Base-by-base conservation (phyloP, 2,329 filamentous ascomycete genomes). In the Xylariaceae sp. region DNA sequence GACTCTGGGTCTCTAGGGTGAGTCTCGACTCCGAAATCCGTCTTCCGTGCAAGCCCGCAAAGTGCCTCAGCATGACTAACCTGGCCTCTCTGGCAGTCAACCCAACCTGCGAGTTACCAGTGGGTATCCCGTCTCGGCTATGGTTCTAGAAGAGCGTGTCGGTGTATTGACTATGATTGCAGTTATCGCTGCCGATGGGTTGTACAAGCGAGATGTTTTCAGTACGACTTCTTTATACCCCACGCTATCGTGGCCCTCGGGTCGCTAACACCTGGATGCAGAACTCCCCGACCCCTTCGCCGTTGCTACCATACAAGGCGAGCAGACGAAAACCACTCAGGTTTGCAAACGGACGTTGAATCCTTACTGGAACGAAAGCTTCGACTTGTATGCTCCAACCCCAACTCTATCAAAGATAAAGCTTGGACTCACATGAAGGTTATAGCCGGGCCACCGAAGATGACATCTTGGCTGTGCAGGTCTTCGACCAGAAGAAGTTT, bases 401-500 rank as follows among this genome's bases (percentile, higher is more conserved):
- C 51, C 48, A n/a, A 49, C 18, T 34, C 51, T 47, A 35, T n/a
- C 34, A 18, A 45, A 65, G 62, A 23, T 67, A 62, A 65, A 53
- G 45, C 56, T 62, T 53, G 61, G 65, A 66, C 68, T 65, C 65
- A 67, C 56, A 58, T 60, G 48, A 51, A 30, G 55, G 18, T 42
- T 68, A 60, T 73, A 97, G 94, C 80, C 85, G 84, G 73, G 93
- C 91, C 62, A 94, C 88, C 62, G 94, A 99, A 74, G 93, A 96
- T 71, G 96, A 92, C 74, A 97, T 99, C 71, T 82, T 99, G 52
- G 94, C 94, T 6, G 92, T 99, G 51, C 94, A 99, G 73, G 96
- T 99, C 57, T 99, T 99, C 73, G 94, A 99, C 76, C 94, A 99
- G 77, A 97, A 97, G 81, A 99, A 99, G 79, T 99, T 99, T 80